Conservation (phyloP, 805 yeast genomes). For the Jamesozyma hellenica region DNA sequence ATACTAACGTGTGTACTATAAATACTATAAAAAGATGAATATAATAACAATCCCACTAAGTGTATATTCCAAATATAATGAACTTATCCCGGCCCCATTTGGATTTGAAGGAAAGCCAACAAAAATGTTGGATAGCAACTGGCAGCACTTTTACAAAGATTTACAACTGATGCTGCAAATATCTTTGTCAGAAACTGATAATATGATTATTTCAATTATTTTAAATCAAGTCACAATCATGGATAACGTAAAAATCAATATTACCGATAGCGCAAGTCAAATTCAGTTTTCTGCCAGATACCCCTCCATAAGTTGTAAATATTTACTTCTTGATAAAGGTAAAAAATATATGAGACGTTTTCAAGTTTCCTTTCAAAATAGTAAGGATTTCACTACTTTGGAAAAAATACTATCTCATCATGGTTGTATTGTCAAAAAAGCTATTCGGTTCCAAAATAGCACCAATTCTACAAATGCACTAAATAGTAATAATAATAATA, state of each 20-base stretch:
- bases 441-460: too few relatives aligned
- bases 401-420: too few relatives aligned
- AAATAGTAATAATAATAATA: too few relatives aligned
- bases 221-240: not conserved
- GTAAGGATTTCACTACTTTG: too few relatives aligned
- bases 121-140: too few relatives aligned
- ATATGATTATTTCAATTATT: not conserved
- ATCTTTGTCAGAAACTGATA: not conserved
- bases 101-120: slow-evolving; percentile 21
- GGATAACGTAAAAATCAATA: not conserved
- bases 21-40: too few relatives aligned
- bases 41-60: not conserved
- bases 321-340: slow-evolving; percentile 7
- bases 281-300: slow-evolving; percentile 19
- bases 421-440: too few relatives aligned
- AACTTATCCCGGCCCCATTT: slow-evolving; percentile 13
- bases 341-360: slow-evolving; percentile 1
- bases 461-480: too few relatives aligned
- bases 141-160: slow-evolving; percentile 16
- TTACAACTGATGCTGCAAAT: slow-evolving; percentile 5
- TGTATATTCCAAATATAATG: slow-evolving; percentile 15
- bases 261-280: not conserved
- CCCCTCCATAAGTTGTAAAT: slow-evolving; percentile 25
- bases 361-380: too few relatives aligned
- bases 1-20: too few relatives aligned